phyloP scores from a whole-genome alignment of 2,329 filamentous ascomycete species.

The Triangularia setosa region DNA sequence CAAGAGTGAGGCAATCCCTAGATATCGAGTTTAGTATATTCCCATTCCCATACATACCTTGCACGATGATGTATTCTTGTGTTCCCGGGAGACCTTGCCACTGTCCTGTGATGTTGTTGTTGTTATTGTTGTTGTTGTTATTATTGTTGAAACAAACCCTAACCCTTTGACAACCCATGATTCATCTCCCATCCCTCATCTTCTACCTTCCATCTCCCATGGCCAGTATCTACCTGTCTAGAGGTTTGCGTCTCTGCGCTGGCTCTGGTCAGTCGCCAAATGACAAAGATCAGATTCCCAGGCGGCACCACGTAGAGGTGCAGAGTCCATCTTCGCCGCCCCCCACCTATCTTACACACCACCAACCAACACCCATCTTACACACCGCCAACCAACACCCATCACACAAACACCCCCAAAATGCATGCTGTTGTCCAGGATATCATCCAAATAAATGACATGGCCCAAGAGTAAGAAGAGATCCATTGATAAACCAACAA shows the following conservation, averaged over 20 bases:
- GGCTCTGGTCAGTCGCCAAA: slow-evolving; percentile 3
- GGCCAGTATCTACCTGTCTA: neutral
- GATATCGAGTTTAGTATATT: neutral
- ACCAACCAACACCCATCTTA: neutral
- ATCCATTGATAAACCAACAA: neutral
- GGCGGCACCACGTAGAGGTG: slow-evolving; percentile 13
- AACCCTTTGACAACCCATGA: neutral
- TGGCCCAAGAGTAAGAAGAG: neutral
- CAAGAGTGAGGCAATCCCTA: neutral
- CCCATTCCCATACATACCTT: neutral
- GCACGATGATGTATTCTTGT: neutral
- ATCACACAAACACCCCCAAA: neutral
- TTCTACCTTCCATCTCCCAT: neutral
- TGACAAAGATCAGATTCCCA: slow-evolving; percentile 6
- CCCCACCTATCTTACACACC: neutral
- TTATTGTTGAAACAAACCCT: neutral
- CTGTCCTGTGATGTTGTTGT: neutral
- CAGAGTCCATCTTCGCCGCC: slow-evolving; percentile 13
- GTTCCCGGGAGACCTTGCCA: neutral
- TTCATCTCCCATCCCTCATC: neutral
- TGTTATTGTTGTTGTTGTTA: neutral
- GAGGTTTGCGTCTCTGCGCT: slow-evolving; percentile 13
- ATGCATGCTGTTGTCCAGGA: neutral
- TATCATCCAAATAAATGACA: neutral
- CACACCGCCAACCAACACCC: neutral